Evolutionary conservation across 2,329 filamentous ascomycete genomes (phyloP), one percentile per base, ranked within the genome.

Genomic region (Neonectria sp.): DNA sequence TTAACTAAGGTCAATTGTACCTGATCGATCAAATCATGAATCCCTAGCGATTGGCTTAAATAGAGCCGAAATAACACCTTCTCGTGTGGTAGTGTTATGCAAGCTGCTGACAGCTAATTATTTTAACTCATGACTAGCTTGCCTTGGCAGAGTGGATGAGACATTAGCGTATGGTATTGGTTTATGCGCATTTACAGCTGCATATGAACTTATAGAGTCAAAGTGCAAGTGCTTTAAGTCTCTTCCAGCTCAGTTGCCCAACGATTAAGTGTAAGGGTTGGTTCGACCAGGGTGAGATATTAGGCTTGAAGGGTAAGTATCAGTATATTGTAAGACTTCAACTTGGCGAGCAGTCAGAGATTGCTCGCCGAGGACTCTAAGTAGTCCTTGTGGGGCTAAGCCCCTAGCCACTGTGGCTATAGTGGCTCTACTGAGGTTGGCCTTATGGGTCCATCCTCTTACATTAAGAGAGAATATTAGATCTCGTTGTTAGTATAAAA

Each of bases 1-100:
- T 43, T 43, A 43, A 43, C 40, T 43, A 43, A 43, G 40, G 40
- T 43, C n/a, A 43, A 43, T 43, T 43, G 40, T n/a, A n/a, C 40
- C 13, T 4, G 40, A 43, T 43, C 40, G 40, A 43, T n/a, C n/a
- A n/a, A n/a, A 43, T 43, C 40, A 43, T n/a, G 40, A 43, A 43
- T 43, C 40, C 40, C 40, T 43, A 43, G 40, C 12, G 40, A 43
- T 43, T 21, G 40, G 40, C 40, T 43, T 17, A 43, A 43, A 43
- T 43, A 43, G 40, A 43, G 40, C 40, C 40, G 40, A 43, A n/a
- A 43, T 43, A 43, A 43, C 40, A 2, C 40, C 40, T 3, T 17
- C 40, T 17, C 2, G 40, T 17, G 40, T 43, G 40, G 40, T 17
- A 43, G 40, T 43, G 40, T 43, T 17, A 43, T 43, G 40, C 40